Evolutionary conservation across 345 rosid genomes (phyloP), one percentile per base, ranked within the genome.

Genomic region (Conringia planisiliqua): DNA sequence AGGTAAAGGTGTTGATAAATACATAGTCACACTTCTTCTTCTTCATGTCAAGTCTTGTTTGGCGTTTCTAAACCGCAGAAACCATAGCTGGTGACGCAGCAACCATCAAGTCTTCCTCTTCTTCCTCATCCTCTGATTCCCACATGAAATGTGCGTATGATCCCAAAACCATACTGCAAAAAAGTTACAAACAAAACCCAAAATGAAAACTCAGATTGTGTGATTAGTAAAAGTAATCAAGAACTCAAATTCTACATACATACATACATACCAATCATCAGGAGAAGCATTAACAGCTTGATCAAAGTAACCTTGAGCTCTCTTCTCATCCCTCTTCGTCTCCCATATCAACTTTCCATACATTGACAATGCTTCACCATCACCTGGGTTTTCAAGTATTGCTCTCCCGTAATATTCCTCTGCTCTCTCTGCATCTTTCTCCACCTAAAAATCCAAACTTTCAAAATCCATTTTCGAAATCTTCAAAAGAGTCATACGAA

Each of bases 141-240:
- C 98, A 93, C 96, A 93, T 84, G 76, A 93, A 93, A 5, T 80
- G 77, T 4, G 98, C 97, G 54, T 90, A 93, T 0, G 98, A 85
- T 72, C 91, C 97, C 81, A 89, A 26, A 63, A 93, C 92, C 89
- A 78, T 75, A 71, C 98, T 93, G 73, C 83, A 71, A 55, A 50
- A 64, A 22, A n/a, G 7, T 66, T 0, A 26, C 46, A 9, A 42
- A 12, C 22, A 32, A 26, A 51, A 51, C 8, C 54, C 36, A 36
- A 1, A 73, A 50, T 29, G 27, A 42, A 6, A 5, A 24, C 10
- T 10, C 40, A 7, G 7, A 18, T 0, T 20, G 18, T 3, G 4
- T 24, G 2, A 62, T 16, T 36, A 48, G 22, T 35, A 0, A 71
- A 22, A 10, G 10, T 22, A 39, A 36, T 22, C 26, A 66, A 27